Conservation (phyloP, 345 rosid species). For the Gossypium bickii region DNA sequence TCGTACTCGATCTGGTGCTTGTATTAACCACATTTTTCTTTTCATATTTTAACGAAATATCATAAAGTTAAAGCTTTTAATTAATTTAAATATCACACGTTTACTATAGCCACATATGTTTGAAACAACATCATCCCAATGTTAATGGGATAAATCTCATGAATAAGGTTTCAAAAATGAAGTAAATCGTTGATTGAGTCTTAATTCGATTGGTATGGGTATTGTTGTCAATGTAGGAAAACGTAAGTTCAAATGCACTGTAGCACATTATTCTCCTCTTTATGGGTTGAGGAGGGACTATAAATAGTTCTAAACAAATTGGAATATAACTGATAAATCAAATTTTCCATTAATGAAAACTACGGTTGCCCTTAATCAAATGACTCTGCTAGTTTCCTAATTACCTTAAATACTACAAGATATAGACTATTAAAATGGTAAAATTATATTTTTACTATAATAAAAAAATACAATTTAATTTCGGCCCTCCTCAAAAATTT, state of each 20-base stretch:
- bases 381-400: neutral
- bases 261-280: no score
- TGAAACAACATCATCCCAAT: neutral
- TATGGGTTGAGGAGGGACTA: no score
- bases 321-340: neutral
- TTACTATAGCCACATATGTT: neutral
- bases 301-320: neutral
- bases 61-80: neutral
- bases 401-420: no score
- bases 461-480: no score
- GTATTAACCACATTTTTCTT: neutral
- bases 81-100: neutral
- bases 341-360: neutral
- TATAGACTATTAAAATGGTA: no score
- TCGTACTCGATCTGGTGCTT: neutral
- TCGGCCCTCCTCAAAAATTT: no score
- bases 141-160: neutral
- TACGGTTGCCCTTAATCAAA: neutral
- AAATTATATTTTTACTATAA: no score
- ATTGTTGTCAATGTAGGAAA: no score
- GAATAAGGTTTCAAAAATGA: neutral
- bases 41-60: neutral
- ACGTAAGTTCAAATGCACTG: no score
- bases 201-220: neutral
- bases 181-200: neutral